These are phyloP conservation scores for Pseudozyma hubeiensis DNA, from an alignment of 1,284 basidiomycete species.

Conservation along the genomic window DNA sequence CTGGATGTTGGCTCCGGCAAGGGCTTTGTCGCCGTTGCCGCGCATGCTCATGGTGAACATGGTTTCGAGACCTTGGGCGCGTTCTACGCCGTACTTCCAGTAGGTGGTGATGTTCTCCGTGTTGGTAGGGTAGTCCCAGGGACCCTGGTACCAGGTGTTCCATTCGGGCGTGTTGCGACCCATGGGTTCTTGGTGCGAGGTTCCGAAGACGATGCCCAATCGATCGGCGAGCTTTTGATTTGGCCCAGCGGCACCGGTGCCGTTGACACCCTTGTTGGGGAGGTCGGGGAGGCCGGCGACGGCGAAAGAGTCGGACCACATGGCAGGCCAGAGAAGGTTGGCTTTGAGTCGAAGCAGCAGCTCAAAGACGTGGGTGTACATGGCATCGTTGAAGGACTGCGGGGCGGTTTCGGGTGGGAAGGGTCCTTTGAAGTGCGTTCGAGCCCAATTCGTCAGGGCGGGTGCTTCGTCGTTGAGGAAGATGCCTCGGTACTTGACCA, in stretches of 20 bases:
- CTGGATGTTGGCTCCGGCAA: conserved; percentile 27
- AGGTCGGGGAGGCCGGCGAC: conserved; percentile 73
- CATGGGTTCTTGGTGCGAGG: conserved; percentile 70
- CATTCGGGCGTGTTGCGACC: conserved; percentile 72
- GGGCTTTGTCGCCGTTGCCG: conserved; percentile 73
- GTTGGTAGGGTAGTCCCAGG: conserved; percentile 76
- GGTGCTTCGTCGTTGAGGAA: conserved; percentile 77
- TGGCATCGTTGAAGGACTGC: conserved; percentile 75
- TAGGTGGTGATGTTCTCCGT: conserved; percentile 74
- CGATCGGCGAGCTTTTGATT: conserved; percentile 77
- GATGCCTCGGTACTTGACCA: conserved; percentile 78
- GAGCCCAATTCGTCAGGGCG: conserved; percentile 73
- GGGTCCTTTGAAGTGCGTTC: conserved; percentile 77
- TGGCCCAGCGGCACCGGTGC: conserved; percentile 55
- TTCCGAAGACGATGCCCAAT: conserved; percentile 78
- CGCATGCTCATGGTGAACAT: conserved; percentile 78
- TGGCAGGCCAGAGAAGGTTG: conserved; percentile 75
- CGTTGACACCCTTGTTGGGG: conserved; percentile 12
- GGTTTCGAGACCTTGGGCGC: conserved; percentile 75
- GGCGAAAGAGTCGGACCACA: conserved; percentile 74
- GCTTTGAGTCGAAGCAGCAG: conserved; percentile 77
- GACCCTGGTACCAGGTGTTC: conserved; percentile 73
- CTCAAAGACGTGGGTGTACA: conserved; percentile 76
- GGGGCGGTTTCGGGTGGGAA: conserved; percentile 70
- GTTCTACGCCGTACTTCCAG: conserved; percentile 75